Percentiles rank a stretch among this genome's conserved stretches.
phyloP scores from a whole-genome alignment of 176 grass and related monocot species.

The Chloris gayana region DNA sequence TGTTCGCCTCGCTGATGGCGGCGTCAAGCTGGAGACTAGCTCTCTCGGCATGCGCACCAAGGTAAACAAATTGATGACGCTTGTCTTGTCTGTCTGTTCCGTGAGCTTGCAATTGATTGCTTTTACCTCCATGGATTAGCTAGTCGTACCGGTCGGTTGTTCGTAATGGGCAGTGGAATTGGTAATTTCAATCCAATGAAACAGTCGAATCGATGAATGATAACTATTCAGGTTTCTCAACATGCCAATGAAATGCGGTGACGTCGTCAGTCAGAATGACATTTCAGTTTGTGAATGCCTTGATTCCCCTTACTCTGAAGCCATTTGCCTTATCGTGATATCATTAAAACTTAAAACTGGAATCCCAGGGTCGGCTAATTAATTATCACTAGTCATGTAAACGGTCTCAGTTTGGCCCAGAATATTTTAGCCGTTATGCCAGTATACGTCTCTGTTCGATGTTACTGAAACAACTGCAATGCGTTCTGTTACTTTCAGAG shows the following conservation, averaged over 20 bases:
- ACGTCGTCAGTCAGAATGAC: not conserved
- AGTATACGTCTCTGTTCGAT: not conserved
- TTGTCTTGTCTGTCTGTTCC: not conserved
- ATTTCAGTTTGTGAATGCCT: not conserved
- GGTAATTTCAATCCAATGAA: not conserved
- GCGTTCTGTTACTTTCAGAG: constrained; percentile 43
- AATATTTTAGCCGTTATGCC: not conserved
- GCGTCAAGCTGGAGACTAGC: constrained; percentile 51
- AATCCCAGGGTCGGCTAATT: not conserved
- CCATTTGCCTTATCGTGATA: not conserved
- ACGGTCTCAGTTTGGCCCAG: not conserved
- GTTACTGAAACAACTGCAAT: constrained; percentile 9
- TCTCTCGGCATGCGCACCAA: constrained; percentile 61
- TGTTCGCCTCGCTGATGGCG: constrained; percentile 51
- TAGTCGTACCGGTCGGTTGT: not conserved
- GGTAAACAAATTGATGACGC: constrained; percentile 23
- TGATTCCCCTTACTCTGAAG: not conserved
- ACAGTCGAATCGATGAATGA: not conserved
- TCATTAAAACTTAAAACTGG: not conserved
- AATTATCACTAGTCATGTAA: not conserved
- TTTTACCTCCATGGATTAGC: not conserved
- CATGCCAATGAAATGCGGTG: no score
- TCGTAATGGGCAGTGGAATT: not conserved
- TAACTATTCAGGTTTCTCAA: not conserved
- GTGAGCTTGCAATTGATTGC: not conserved